These are phyloP conservation scores for Barnettozyma botsteinii DNA, from an alignment of 805 yeast genomes.

Conservation along the genomic window DNA sequence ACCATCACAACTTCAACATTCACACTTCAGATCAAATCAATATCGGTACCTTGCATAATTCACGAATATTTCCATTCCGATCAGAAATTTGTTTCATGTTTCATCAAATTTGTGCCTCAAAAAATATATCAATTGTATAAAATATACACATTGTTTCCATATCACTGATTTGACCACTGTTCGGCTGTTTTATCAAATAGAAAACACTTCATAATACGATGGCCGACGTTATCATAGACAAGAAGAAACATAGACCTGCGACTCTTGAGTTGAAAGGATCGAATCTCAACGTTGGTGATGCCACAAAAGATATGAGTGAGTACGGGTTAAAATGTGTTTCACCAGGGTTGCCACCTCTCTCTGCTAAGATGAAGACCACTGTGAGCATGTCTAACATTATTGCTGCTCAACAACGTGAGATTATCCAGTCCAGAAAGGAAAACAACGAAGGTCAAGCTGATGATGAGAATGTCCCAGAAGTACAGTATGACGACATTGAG, in stretches of 20 bases:
- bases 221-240: slow-evolving; percentile 6
- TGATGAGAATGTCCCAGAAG: no score
- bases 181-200: not conserved
- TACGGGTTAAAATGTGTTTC: slow-evolving; percentile 25
- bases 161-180: no score
- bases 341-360: slow-evolving; percentile 26
- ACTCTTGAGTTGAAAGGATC: slow-evolving; percentile 18
- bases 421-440: slow-evolving; percentile 21
- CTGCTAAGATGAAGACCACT: slow-evolving; percentile 25
- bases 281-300: slow-evolving; percentile 5
- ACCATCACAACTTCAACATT: no score
- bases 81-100: slow-evolving; percentile 2
- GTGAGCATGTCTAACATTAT: slow-evolving; percentile 22
- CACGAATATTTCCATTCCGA: slow-evolving; percentile 1
- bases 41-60: slow-evolving; percentile 5
- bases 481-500: not conserved
- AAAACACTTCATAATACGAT: not conserved
- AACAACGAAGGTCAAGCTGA: not conserved
- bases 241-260: slow-evolving; percentile 26
- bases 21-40: no score
- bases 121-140: not conserved
- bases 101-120: slow-evolving; percentile 2
- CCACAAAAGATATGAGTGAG: slow-evolving; percentile 17
- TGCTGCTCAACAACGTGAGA: slow-evolving; percentile 25
- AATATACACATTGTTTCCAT: no score